Conservation (phyloP, 139 green algal species). For the Yamagishiella unicocca region DNA sequence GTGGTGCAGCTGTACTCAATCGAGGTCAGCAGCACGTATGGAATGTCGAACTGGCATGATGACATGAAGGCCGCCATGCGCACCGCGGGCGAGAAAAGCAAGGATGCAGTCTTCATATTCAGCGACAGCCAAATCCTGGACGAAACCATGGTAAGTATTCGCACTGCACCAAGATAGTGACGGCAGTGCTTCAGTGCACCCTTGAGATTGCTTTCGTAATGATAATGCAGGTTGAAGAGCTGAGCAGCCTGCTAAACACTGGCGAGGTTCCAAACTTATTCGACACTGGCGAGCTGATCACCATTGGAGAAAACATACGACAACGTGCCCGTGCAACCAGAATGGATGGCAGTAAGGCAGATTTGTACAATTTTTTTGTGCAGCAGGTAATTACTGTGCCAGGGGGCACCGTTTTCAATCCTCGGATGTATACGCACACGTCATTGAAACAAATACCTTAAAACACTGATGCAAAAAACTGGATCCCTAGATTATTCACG, state of each 20-base stretch:
- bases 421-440: too few relatives aligned
- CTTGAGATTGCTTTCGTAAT: constrained; percentile 38
- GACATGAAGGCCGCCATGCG: constrained; percentile 77
- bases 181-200: background rate
- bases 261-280: constrained; percentile 82
- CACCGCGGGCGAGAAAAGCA: constrained; percentile 69
- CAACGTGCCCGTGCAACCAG: constrained; percentile 61
- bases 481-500: too few relatives aligned
- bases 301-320: constrained; percentile 54
- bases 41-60: constrained; percentile 76
- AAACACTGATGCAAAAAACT: too few relatives aligned
- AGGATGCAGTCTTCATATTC: constrained; percentile 75
- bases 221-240: constrained; percentile 76
- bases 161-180: too few relatives aligned
- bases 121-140: constrained; percentile 80
- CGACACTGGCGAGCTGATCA: constrained; percentile 53
- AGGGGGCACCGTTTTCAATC: background rate
- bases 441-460: too few relatives aligned
- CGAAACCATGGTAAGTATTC: constrained; percentile 53
- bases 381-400: constrained; percentile 58
- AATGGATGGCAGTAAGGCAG: constrained; percentile 67
- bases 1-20: constrained; percentile 65
- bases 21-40: constrained; percentile 76
- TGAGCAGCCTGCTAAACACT: constrained; percentile 86
- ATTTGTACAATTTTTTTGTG: constrained; percentile 79